Conservation (phyloP, 306 rosid species). For the Medicago arabica region DNA sequence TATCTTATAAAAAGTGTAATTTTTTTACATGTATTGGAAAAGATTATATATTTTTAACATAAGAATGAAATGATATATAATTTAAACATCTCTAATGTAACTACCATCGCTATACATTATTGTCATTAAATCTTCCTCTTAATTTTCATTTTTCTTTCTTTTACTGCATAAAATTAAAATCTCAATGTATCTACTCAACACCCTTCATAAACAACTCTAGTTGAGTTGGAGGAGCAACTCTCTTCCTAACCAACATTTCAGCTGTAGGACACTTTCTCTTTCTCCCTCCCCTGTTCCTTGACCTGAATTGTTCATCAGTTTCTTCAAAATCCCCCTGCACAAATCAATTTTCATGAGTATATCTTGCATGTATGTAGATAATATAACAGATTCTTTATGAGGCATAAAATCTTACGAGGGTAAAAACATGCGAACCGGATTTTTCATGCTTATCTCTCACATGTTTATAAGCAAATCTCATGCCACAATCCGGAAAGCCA, state of each 20-base stretch:
- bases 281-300: background rate
- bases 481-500: slow-evolving; percentile 70
- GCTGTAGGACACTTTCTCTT: slow-evolving; percentile 26
- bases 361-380: background rate
- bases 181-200: background rate
- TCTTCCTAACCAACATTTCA: slow-evolving; percentile 17
- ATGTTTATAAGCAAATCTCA: slow-evolving; percentile 86
- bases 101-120: too few relatives aligned
- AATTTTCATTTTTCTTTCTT: too few relatives aligned
- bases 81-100: too few relatives aligned
- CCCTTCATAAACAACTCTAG: background rate
- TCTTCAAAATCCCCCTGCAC: slow-evolving; percentile 83
- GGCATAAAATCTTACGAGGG: slow-evolving; percentile 53
- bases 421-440: slow-evolving; percentile 60
- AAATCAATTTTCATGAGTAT: background rate
- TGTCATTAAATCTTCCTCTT: too few relatives aligned
- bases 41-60: too few relatives aligned
- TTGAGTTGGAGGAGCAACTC: background rate
- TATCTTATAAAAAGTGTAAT: too few relatives aligned
- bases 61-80: too few relatives aligned
- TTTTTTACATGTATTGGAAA: too few relatives aligned
- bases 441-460: slow-evolving; percentile 86
- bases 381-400: background rate
- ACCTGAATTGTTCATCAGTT: slow-evolving; percentile 20
- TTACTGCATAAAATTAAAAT: too few relatives aligned